A percentile compares a stretch with the other conserved stretches of the same genome.
phyloP scores from a whole-genome alignment of 805 yeast genomes.

The Huiozyma sinensis region DNA sequence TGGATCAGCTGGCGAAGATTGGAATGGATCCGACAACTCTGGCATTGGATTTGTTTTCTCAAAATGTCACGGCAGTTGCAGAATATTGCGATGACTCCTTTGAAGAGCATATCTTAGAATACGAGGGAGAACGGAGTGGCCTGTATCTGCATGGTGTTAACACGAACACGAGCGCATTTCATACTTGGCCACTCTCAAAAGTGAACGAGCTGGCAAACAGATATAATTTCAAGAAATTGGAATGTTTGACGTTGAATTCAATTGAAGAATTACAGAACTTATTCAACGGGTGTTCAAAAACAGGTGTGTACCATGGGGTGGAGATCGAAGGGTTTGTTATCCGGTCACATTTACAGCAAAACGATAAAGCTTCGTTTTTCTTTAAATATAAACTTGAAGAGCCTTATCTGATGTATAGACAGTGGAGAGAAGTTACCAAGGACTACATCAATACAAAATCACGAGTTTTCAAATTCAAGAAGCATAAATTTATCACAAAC shows the following conservation, averaged over 20 bases:
- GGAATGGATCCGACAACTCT: constrained; percentile 39
- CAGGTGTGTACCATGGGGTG: constrained; percentile 58
- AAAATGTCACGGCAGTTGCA: constrained; percentile 73
- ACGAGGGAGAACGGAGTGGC: constrained; percentile 58
- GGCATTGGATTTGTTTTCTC: constrained; percentile 41
- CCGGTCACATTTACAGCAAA: constrained; percentile 38
- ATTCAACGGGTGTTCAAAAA: constrained; percentile 44
- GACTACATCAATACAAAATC: constrained; percentile 32
- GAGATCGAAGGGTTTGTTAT: constrained; percentile 94
- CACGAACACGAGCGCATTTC: constrained; percentile 49
- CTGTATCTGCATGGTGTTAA: constrained; percentile 86
- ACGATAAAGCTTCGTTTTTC: constrained; percentile 42
- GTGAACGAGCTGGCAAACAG: constrained; percentile 50
- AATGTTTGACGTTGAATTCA: constrained; percentile 33
- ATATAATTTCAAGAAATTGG: constrained; percentile 64
- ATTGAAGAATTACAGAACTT: constrained; percentile 37
- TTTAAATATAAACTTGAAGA: constrained; percentile 93
- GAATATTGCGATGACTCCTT: constrained; percentile 88
- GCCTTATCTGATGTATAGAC: constrained; percentile 85
- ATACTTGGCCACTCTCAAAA: constrained; percentile 49
- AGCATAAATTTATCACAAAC: constrained; percentile 50
- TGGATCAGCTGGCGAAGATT: constrained; percentile 36
- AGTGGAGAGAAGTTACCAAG: constrained; percentile 80
- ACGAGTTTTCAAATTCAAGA: constrained; percentile 32
- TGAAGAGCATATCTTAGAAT: constrained; percentile 87